Conservation (phyloP, 78 protist genomes). For the Dictyostelium capitatum region DNA sequence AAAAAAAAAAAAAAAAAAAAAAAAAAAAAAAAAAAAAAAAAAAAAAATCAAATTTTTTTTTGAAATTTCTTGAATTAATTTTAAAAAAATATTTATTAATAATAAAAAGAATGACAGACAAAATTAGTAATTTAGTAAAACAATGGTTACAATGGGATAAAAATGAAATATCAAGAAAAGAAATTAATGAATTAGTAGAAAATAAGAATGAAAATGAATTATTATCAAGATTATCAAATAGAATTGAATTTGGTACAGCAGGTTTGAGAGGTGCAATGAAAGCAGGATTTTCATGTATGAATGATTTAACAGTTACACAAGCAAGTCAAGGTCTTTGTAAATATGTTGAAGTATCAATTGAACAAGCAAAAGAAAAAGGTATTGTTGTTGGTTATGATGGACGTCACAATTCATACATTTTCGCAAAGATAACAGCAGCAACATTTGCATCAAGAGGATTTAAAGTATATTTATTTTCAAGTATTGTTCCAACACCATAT, state of each 20-base stretch:
- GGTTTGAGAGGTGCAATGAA: constrained; percentile 97
- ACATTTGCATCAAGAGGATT: constrained; percentile 82
- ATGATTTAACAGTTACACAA: constrained; percentile 95
- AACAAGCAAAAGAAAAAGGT: constrained; percentile 30
- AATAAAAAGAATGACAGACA: background rate
- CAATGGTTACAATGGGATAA: constrained; percentile 80
- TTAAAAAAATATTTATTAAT: too few relatives aligned
- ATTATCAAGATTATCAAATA: constrained; percentile 33
- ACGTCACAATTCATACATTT: constrained; percentile 89
- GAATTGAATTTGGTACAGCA: constrained; percentile 90
- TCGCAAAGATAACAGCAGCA: constrained; percentile 91
- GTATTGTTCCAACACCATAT: constrained; percentile 92
- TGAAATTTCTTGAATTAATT: too few relatives aligned
- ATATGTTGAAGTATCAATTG: constrained; percentile 25
- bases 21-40: too few relatives aligned
- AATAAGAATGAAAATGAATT: constrained; percentile 52
- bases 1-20: too few relatives aligned
- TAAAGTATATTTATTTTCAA: constrained; percentile 79
- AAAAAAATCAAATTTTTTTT: too few relatives aligned
- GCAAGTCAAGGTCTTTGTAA: constrained; percentile 87
- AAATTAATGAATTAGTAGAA: constrained; percentile 39
- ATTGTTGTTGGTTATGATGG: constrained; percentile 92
- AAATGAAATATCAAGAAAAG: constrained; percentile 24
- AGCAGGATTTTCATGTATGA: constrained; percentile 96
- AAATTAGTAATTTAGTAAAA: constrained; percentile 24